Base-by-base conservation (phyloP, 73 alveolate genomes). In the Paramecium pentaurelia region DNA sequence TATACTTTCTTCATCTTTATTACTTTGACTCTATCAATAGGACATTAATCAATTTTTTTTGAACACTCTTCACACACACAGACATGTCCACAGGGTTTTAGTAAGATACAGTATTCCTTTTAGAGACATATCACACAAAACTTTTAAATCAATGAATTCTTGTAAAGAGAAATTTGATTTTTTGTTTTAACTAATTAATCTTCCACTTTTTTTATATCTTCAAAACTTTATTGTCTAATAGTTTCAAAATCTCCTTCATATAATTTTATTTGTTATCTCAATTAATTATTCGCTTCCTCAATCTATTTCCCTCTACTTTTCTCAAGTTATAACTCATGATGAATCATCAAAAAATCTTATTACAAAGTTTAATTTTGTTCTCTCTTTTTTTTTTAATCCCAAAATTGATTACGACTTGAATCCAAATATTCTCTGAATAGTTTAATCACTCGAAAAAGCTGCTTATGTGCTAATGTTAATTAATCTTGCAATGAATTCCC, bases 51-150 rank as follows among this genome's bases (percentile, higher is more conserved):
- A 45, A 80, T 47, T 18, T 28, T 22, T 22, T 25, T 45, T 49
- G 91, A 80, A 25, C 91, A 80, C 7, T 40, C 38, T 25, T 80
- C 91, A 45, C 91, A 80, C 7, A 80, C 77, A 80, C 91, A 80
- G 9, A 80, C 51, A 80, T 80, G 91, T 25, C 91, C 91, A 80
- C 91, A 80, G 6, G 91, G 91, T 10, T 45, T 42, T n/a, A 80
- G 32, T 25, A 80, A 8, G 16, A 80, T 80, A 10, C 73, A 25
- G 16, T 80, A 80, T 47, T 34, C 51, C n/a, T 80, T 45, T 28
- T 80, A 22, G 18, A 45, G 20, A 47, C 91, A 80, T 18, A 80
- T 80, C 16, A 80, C 91, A 80, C 91, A 80, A 14, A 80, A 80
- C 54, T 80, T 80, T 27, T 28, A 32, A 32, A 80, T 80, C 77